Conservation (phyloP, 495 filamentous ascomycete species). For the Hyaloscypha hepaticicola region DNA sequence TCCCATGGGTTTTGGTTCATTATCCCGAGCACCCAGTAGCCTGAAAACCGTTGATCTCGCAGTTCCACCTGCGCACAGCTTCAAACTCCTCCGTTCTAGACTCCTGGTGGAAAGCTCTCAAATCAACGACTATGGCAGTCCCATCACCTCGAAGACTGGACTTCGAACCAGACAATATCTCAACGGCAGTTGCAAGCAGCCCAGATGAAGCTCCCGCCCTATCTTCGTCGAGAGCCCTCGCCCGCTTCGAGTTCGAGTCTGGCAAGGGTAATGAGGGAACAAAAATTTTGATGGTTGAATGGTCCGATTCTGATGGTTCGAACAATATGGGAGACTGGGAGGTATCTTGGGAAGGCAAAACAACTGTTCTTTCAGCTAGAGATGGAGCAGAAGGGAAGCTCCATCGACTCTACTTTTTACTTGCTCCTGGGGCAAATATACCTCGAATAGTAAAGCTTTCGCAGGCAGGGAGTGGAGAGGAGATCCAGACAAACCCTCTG, state of each 20-base stretch:
- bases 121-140: constrained; percentile 28
- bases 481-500: constrained; percentile 64
- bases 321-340: constrained; percentile 55
- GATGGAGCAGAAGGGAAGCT: constrained; percentile 53
- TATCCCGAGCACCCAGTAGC: constrained; percentile 24
- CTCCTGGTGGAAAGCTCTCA: constrained; percentile 26
- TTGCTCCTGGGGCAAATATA: constrained; percentile 63
- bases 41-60: constrained; percentile 1
- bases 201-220: constrained; percentile 28
- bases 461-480: constrained; percentile 36
- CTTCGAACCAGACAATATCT: constrained; percentile 30
- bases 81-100: constrained; percentile 11
- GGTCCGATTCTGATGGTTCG: constrained; percentile 60
- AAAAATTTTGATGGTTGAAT: constrained; percentile 83
- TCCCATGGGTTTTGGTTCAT: not conserved
- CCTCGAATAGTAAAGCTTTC: constrained; percentile 66
- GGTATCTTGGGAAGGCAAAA: constrained; percentile 75
- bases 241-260: constrained; percentile 83
- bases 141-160: constrained; percentile 23
- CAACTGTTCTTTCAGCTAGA: constrained; percentile 59
- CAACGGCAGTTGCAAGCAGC: constrained; percentile 9
- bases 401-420: constrained; percentile 71
- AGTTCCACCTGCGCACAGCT: constrained; percentile 12
- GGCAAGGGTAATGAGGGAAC: constrained; percentile 76
- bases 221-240: constrained; percentile 54